Conservation (phyloP, 2,329 filamentous ascomycete genomes). For the Metarhizium robertsii region DNA sequence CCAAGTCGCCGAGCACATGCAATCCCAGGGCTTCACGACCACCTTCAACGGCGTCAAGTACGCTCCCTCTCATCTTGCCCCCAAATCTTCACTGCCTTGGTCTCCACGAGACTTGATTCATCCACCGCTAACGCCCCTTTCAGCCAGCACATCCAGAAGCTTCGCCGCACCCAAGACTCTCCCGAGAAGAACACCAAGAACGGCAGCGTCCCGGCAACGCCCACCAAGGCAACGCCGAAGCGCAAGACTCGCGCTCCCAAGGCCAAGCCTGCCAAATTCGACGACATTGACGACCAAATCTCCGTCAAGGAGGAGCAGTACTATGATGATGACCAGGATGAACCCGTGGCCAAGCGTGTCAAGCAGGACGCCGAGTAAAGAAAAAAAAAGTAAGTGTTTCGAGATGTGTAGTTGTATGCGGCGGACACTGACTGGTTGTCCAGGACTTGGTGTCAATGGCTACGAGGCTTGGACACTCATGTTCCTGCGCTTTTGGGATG, state of each 20-base stretch:
- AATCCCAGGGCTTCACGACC: slow-evolving; percentile 27
- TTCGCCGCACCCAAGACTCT: slow-evolving; percentile 24
- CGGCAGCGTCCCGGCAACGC: slow-evolving; percentile 1
- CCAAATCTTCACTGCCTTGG: not conserved
- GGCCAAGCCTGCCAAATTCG: slow-evolving; percentile 7
- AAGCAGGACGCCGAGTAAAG: too few relatives aligned
- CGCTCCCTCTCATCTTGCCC: slow-evolving; percentile 9
- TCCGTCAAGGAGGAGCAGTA: too few relatives aligned
- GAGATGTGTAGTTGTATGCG: too few relatives aligned
- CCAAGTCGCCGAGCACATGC: slow-evolving; percentile 21
- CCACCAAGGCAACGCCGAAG: slow-evolving; percentile 15
- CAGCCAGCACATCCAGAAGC: slow-evolving; percentile 38
- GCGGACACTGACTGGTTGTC: too few relatives aligned
- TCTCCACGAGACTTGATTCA: not conserved
- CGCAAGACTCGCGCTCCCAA: slow-evolving; percentile 19
- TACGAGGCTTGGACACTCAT: too few relatives aligned
- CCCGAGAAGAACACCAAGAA: slow-evolving; percentile 10
- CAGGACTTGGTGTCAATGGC: too few relatives aligned
- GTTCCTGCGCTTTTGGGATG: too few relatives aligned
- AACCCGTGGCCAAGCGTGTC: too few relatives aligned
- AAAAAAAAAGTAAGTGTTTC: too few relatives aligned
- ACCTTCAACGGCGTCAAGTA: slow-evolving; percentile 31
- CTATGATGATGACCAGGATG: too few relatives aligned
- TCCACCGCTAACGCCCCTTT: not conserved
- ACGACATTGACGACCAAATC: not conserved